Percentiles rank a stretch among this genome's conserved stretches.
Conservation (phyloP, 768 basidiomycete species). For the Rhizopogon roseolus region DNA sequence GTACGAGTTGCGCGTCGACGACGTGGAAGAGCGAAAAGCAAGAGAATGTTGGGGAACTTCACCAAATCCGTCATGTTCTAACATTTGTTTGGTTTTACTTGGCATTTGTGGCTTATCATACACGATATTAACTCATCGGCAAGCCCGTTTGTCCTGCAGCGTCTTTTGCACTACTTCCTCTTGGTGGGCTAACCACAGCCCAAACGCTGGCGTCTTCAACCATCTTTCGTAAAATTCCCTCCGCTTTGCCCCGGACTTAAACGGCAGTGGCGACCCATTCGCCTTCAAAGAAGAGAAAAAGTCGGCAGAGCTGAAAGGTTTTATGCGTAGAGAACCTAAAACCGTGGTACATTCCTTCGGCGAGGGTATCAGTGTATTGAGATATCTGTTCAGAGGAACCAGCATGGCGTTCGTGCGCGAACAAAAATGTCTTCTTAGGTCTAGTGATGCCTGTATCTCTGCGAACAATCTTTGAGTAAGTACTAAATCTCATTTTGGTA, state of each 20-base stretch:
- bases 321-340: slow-evolving; percentile 41
- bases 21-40: slow-evolving; percentile 8
- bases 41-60: slow-evolving; percentile 9
- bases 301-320: slow-evolving; percentile 61
- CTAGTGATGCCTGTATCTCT: slow-evolving; percentile 62
- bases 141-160: slow-evolving; percentile 27
- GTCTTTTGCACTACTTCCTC: slow-evolving; percentile 64
- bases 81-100: slow-evolving; percentile 22
- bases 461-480: not conserved
- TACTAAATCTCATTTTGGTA: not conserved
- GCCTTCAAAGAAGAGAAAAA: slow-evolving; percentile 73
- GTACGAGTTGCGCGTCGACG: slow-evolving; percentile 1
- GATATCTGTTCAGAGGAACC: slow-evolving; percentile 87
- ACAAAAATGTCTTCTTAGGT: slow-evolving; percentile 76
- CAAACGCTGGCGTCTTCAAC: slow-evolving; percentile 73
- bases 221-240: slow-evolving; percentile 76
- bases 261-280: slow-evolving; percentile 69
- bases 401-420: slow-evolving; percentile 82
- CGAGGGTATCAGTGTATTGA: slow-evolving; percentile 80
- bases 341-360: slow-evolving; percentile 38
- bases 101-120: slow-evolving; percentile 15
- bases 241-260: slow-evolving; percentile 59
- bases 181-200: slow-evolving; percentile 73
- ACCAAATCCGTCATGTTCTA: slow-evolving; percentile 6
- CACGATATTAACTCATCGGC: not conserved